Evolutionary conservation across 495 filamentous ascomycete genomes (phyloP).

Genomic region (Penicillium robsamsonii): DNA sequence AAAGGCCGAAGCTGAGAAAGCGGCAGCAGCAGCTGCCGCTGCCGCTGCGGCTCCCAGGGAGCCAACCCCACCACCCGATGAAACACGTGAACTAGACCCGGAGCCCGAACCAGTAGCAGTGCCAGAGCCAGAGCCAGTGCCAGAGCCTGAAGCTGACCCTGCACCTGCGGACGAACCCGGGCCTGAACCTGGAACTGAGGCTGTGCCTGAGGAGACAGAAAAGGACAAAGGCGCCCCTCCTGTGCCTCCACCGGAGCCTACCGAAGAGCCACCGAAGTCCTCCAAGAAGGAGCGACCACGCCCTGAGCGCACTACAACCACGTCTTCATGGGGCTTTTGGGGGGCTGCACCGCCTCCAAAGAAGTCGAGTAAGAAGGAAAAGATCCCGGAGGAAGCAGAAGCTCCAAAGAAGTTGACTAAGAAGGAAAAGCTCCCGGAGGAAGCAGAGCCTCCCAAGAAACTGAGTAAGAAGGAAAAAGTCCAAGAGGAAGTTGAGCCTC

Average conservation of each 20-base stretch:
- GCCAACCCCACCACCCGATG: slow-evolving; percentile 55
- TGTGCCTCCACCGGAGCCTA: slow-evolving; percentile 54
- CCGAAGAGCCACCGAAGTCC: slow-evolving; percentile 39
- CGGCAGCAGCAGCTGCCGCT: neutral
- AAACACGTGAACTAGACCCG: slow-evolving; percentile 16
- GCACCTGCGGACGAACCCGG: slow-evolving; percentile 10
- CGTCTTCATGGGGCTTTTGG: slow-evolving; percentile 60
- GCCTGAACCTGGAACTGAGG: slow-evolving; percentile 4
- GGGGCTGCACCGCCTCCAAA: slow-evolving; percentile 50
- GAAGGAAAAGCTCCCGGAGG: slow-evolving; percentile 40
- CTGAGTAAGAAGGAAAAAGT: slow-evolving; percentile 34
- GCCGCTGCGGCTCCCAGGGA: slow-evolving; percentile 57
- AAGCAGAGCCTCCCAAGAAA: slow-evolving; percentile 27
- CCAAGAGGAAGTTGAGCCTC: slow-evolving; percentile 29
- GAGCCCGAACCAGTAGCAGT: slow-evolving; percentile 20
- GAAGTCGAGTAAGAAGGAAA: slow-evolving; percentile 44
- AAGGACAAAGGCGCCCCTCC: slow-evolving; percentile 39
- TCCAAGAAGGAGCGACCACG: slow-evolving; percentile 59
- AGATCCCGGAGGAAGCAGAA: slow-evolving; percentile 30
- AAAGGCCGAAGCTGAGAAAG: slow-evolving; percentile 25
- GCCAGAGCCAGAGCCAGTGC: slow-evolving; percentile 20
- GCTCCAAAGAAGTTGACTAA: slow-evolving; percentile 46
- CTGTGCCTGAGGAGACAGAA: slow-evolving; percentile 18
- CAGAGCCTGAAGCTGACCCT: slow-evolving; percentile 18
- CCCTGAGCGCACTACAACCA: slow-evolving; percentile 48